Evolutionary conservation across 2,329 filamentous ascomycete species (phyloP).

Genomic region (Talaromyces sp.): DNA sequence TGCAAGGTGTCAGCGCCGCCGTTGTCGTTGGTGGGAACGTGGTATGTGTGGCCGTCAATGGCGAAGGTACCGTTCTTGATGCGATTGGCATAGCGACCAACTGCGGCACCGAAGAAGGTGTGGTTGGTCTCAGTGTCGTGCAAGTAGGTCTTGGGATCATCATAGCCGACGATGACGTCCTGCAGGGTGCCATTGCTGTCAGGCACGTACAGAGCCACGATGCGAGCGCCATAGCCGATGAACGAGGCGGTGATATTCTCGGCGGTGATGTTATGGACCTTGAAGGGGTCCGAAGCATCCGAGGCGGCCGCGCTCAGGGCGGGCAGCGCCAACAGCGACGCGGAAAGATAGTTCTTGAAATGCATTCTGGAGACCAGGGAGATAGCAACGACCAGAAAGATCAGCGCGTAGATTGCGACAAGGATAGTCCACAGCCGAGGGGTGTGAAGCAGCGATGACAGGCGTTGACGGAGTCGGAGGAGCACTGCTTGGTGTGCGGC

Average conservation of each 20-base stretch:
- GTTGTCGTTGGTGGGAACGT: slow-evolving; percentile 49
- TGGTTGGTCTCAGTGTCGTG: slow-evolving; percentile 43
- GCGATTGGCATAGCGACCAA: slow-evolving; percentile 51
- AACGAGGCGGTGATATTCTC: slow-evolving; percentile 45
- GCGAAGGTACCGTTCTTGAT: slow-evolving; percentile 54
- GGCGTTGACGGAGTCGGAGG: slow-evolving; percentile 19
- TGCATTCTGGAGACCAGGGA: slow-evolving; percentile 32
- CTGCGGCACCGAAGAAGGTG: slow-evolving; percentile 44
- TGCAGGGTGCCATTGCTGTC: slow-evolving; percentile 45
- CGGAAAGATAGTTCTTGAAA: slow-evolving; percentile 27
- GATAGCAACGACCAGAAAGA: slow-evolving; percentile 24
- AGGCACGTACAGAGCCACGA: slow-evolving; percentile 45
- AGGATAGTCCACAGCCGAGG: slow-evolving; percentile 24
- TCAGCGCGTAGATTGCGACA: slow-evolving; percentile 22
- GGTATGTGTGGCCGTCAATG: slow-evolving; percentile 42
- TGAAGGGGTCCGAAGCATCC: slow-evolving; percentile 28
- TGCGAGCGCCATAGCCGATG: slow-evolving; percentile 44
- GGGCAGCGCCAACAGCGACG: slow-evolving; percentile 29
- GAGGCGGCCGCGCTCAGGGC: slow-evolving; percentile 17
- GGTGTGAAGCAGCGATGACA: slow-evolving; percentile 20
- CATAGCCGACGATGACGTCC: slow-evolving; percentile 49
- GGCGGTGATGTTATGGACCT: slow-evolving; percentile 42
- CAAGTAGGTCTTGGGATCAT: slow-evolving; percentile 41
- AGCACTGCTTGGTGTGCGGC: slow-evolving; percentile 8
- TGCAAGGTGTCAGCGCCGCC: slow-evolving; percentile 49